These are phyloP conservation scores for Apostasia ramifera DNA, from an alignment of 106 monocot genomes.

Conservation along the genomic window DNA sequence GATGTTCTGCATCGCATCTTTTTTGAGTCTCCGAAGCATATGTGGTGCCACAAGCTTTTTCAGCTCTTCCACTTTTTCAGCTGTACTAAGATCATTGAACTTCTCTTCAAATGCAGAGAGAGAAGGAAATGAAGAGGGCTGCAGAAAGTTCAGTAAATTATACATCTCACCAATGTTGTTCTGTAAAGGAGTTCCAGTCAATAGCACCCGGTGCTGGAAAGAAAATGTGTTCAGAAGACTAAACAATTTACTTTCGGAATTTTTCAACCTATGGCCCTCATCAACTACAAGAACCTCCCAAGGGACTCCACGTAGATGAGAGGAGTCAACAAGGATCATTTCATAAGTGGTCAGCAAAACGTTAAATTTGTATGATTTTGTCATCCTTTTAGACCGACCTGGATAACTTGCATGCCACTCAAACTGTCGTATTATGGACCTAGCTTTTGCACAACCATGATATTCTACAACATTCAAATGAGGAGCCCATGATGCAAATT, in stretches of 20 bases:
- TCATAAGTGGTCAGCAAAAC: conserved; percentile 89
- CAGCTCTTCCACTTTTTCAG: conserved; percentile 92
- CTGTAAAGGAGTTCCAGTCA: conserved; percentile 96
- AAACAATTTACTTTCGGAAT: conserved; percentile 90
- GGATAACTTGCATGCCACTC: conserved; percentile 76
- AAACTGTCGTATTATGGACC: conserved; percentile 71
- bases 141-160: conserved; percentile 88
- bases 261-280: conserved; percentile 93
- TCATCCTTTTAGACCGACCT: conserved; percentile 18
- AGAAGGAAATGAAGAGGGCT: conserved; percentile 88
- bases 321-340: conserved; percentile 84
- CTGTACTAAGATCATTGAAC: conserved; percentile 81
- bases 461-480: conserved; percentile 96
- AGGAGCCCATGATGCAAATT: conserved; percentile 85
- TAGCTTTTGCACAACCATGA: conserved; percentile 86
- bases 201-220: conserved; percentile 80
- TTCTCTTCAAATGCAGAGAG: conserved; percentile 88
- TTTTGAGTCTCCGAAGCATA: conserved; percentile 92
- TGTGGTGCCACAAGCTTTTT: conserved; percentile 96
- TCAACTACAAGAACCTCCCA: conserved; percentile 96
- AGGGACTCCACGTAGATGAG: conserved; percentile 63
- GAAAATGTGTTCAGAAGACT: conserved; percentile 79
- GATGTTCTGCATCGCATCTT: conserved; percentile 95
- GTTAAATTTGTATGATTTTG: conserved; percentile 67
- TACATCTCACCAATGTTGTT: conserved; percentile 98